phyloP scores from a whole-genome alignment of 345 rosid genomes.

The Hirschfeldia incana region DNA sequence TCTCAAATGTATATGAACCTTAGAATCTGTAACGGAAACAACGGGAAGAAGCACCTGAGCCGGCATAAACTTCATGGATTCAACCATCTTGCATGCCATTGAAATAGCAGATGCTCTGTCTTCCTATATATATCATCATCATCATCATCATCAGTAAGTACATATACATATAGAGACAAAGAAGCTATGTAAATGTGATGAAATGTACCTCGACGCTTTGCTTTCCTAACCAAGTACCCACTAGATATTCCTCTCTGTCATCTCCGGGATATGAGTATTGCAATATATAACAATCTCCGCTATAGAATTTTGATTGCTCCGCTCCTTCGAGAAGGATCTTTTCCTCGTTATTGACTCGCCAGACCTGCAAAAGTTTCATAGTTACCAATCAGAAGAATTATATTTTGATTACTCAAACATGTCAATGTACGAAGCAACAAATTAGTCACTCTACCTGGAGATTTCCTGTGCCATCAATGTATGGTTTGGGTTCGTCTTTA shows the following conservation, averaged over 20 bases:
- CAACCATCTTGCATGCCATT: slow-evolving; percentile 81
- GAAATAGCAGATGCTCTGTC: slow-evolving; percentile 76
- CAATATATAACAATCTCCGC: slow-evolving; percentile 89
- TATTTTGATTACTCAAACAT: neutral
- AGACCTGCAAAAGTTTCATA: slow-evolving; percentile 56
- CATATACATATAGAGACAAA: neutral
- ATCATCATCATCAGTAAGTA: slow-evolving; percentile 26
- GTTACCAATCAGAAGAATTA: neutral
- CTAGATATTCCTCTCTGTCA: slow-evolving; percentile 81
- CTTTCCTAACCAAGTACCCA: slow-evolving; percentile 96
- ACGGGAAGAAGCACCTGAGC: slow-evolving; percentile 54
- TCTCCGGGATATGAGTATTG: slow-evolving; percentile 94
- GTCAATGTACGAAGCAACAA: slow-evolving; percentile 7
- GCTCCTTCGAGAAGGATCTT: slow-evolving; percentile 75
- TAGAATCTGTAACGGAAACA: slow-evolving; percentile 20
- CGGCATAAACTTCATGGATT: slow-evolving; percentile 78
- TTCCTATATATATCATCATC: slow-evolving; percentile 51
- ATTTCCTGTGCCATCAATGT: slow-evolving; percentile 92
- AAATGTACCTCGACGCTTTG: slow-evolving; percentile 78
- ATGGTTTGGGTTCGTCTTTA: slow-evolving; percentile 81
- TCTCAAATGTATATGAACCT: neutral
- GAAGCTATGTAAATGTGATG: neutral
- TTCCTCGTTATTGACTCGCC: slow-evolving; percentile 75
- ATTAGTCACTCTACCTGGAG: slow-evolving; percentile 63
- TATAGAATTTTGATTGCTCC: slow-evolving; percentile 80